Evolutionary conservation across 306 rosid genomes (phyloP).

Genomic region (Malus fusca): DNA sequence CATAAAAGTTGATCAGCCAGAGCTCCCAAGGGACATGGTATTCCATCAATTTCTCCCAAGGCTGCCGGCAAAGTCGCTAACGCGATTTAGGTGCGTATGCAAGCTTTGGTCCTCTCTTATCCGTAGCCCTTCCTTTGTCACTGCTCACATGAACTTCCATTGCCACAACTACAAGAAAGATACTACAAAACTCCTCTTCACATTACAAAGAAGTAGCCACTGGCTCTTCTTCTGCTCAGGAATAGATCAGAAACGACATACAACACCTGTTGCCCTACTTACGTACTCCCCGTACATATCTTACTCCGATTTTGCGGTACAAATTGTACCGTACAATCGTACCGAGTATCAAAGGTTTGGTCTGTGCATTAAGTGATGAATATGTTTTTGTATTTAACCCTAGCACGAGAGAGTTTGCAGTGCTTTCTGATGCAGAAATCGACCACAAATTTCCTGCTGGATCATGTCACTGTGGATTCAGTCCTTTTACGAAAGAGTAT

Average conservation of each 20-base stretch:
- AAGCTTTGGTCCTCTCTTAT: not conserved
- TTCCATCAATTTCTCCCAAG: not conserved
- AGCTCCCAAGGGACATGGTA: not conserved
- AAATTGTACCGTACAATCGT: no score
- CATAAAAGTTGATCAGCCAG: not conserved
- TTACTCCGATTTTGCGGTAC: not conserved
- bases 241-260: not conserved
- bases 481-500: not conserved
- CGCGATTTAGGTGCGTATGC: not conserved
- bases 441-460: not conserved
- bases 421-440: not conserved
- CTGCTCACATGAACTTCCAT: not conserved
- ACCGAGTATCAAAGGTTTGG: not conserved
- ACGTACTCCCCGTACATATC: not conserved
- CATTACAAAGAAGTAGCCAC: not conserved
- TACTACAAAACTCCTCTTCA: not conserved
- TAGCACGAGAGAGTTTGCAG: not conserved
- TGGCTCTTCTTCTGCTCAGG: not conserved
- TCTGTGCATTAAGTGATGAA: not conserved
- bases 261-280: not conserved
- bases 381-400: not conserved
- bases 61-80: not conserved
- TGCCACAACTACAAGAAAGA: not conserved
- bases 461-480: not conserved
- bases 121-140: not conserved